Conservation (phyloP, 306 rosid genomes). For the Cotoneaster glaucophyllus region DNA sequence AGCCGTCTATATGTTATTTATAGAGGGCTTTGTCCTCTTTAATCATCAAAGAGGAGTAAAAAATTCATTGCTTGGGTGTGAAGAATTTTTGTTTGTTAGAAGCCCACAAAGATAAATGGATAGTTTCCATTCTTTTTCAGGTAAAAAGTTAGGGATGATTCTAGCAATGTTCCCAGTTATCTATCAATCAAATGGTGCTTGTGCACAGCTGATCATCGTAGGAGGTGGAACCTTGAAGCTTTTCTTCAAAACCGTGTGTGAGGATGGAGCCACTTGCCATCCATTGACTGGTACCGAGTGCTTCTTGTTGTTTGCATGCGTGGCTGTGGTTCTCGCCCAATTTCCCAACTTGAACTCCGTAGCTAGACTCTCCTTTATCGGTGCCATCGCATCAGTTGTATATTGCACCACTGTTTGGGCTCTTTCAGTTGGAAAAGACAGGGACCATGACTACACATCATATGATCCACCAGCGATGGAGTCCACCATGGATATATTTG, state of each 20-base stretch:
- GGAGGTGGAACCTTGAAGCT: slow-evolving; percentile 54
- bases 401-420: neutral
- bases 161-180: neutral
- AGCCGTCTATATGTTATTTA: too few relatives aligned
- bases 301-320: slow-evolving; percentile 42
- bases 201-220: slow-evolving; percentile 53
- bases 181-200: slow-evolving; percentile 60
- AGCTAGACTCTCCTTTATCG: neutral
- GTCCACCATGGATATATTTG: slow-evolving; percentile 10
- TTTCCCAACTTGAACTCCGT: slow-evolving; percentile 21
- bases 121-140: neutral
- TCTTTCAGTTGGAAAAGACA: neutral
- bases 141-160: neutral
- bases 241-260: slow-evolving; percentile 30
- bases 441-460: neutral
- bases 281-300: slow-evolving; percentile 28
- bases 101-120: too few relatives aligned
- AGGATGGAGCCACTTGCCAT: neutral
- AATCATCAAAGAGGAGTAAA: too few relatives aligned
- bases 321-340: slow-evolving; percentile 46
- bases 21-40: too few relatives aligned
- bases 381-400: neutral
- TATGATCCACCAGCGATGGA: neutral
- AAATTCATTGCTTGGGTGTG: too few relatives aligned
- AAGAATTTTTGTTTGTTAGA: too few relatives aligned